Percentiles rank a stretch among this genome's conserved stretches.
phyloP scores from a whole-genome alignment of 306 rosid species.

The Glycine soja region DNA sequence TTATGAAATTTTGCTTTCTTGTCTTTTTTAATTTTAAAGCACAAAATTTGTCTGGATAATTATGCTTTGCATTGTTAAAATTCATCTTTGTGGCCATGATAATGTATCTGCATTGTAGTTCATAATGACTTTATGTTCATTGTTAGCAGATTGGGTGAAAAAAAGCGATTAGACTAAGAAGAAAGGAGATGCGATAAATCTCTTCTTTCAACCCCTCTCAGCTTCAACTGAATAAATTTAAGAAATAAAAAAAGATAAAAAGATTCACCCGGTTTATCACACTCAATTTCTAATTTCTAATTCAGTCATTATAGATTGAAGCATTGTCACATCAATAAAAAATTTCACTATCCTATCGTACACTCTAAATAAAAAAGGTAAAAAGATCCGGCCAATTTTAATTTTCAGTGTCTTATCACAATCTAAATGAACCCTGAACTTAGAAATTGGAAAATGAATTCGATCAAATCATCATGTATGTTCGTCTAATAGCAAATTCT shows the following conservation, averaged over 20 bases:
- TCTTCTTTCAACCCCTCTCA: background rate
- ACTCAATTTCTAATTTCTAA: no score
- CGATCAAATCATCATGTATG: conserved; percentile 4
- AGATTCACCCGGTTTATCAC: background rate
- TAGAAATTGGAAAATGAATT: conserved; percentile 6
- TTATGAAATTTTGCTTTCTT: no score
- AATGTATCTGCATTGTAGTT: no score
- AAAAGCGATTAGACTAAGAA: background rate
- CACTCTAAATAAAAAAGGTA: no score
- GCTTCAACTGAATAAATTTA: background rate
- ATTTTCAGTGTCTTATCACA: no score
- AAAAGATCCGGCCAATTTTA: no score
- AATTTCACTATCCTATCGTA: no score
- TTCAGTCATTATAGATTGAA: no score
- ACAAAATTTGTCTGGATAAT: background rate
- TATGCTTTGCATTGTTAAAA: background rate
- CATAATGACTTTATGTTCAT: no score
- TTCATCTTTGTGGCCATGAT: background rate
- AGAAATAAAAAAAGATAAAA: background rate
- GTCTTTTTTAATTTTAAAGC: no score
- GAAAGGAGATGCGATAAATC: background rate
- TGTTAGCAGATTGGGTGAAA: no score
- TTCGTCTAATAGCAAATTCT: background rate
- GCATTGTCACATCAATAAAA: no score
- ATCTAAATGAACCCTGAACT: background rate